A percentile compares a stretch with the other conserved stretches of the same genome.
These are phyloP conservation scores for Lichtheimia ramosa DNA, from an alignment of 371 early-diverging fungal genomes.

Conservation along the genomic window DNA sequence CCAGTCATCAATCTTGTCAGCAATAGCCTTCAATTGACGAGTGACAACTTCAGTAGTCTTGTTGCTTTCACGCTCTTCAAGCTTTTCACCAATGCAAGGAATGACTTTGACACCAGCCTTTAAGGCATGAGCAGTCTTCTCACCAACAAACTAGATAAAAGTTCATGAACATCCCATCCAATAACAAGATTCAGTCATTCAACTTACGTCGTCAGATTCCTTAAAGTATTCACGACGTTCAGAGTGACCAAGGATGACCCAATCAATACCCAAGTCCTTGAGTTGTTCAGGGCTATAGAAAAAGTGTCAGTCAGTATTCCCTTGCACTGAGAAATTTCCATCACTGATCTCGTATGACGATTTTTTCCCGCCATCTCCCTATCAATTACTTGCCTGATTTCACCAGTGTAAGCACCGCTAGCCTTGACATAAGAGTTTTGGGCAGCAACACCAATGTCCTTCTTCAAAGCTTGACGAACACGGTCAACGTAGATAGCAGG, in stretches of 20 bases:
- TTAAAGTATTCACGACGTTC: constrained; percentile 95
- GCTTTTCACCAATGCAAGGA: constrained; percentile 97
- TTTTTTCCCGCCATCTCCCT: no score
- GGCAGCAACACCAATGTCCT: constrained; percentile 91
- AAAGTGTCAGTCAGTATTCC: neutral
- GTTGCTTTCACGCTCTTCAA: constrained; percentile 90
- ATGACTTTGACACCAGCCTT: constrained; percentile 90
- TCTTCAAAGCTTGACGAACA: constrained; percentile 73
- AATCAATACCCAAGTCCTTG: constrained; percentile 93
- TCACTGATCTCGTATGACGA: neutral
- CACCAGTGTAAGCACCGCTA: constrained; percentile 99
- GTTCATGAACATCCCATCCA: neutral
- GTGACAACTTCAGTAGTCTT: constrained; percentile 87
- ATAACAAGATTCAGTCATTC: neutral
- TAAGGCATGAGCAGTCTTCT: constrained; percentile 90
- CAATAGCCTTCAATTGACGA: constrained; percentile 87
- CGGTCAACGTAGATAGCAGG: constrained; percentile 91
- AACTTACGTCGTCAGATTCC: constrained; percentile 83
- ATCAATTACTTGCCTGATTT: constrained; percentile 69
- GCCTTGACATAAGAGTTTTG: constrained; percentile 92
- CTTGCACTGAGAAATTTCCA: neutral
- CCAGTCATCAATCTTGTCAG: constrained; percentile 79
- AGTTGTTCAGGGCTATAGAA: constrained; percentile 83
- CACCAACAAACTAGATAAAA: constrained; percentile 64
- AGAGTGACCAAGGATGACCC: constrained; percentile 99